These are phyloP conservation scores for Fonsecaea monophora DNA, from an alignment of 2,329 filamentous ascomycete species.

Conservation along the genomic window DNA sequence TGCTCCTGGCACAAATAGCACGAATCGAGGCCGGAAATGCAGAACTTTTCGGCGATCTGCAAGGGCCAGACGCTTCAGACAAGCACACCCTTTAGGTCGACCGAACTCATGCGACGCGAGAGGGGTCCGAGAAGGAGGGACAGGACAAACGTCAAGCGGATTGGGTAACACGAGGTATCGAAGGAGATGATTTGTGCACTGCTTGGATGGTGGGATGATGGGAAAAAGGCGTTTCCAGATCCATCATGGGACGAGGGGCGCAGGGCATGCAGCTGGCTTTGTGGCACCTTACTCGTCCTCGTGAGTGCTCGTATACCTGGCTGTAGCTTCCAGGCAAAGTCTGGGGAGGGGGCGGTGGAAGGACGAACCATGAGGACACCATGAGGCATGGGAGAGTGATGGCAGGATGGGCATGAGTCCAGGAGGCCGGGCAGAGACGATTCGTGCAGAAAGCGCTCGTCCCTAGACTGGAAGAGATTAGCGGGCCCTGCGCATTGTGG, in stretches of 20 bases:
- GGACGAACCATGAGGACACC: neutral
- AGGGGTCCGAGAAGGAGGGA: neutral
- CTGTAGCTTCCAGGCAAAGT: conserved; percentile 18
- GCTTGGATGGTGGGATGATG: conserved; percentile 5
- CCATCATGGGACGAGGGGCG: conserved; percentile 2
- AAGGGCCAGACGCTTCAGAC: conserved; percentile 8
- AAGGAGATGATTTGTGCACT: conserved; percentile 7
- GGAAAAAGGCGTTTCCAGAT: conserved; percentile 1
- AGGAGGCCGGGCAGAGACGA: conserved; percentile 14
- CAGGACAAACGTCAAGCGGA: conserved; percentile 9
- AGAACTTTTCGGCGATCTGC: conserved; percentile 9
- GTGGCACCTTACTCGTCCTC: neutral
- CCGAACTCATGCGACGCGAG: conserved; percentile 4
- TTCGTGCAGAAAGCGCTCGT: conserved; percentile 35
- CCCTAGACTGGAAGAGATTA: conserved; percentile 26
- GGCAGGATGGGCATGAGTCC: neutral
- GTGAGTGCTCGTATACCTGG: neutral
- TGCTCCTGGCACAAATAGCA: conserved; percentile 4
- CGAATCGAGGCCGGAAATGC: neutral
- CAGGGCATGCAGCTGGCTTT: conserved; percentile 1
- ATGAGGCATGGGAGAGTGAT: neutral
- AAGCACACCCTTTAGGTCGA: neutral
- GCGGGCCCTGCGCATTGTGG: conserved; percentile 4
- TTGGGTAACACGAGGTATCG: conserved; percentile 11
- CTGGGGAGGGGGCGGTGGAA: conserved; percentile 14